Evolutionary conservation across 805 yeast species (phyloP), one percentile per base, ranked within the genome.

Genomic region (Phaffomyces antillensis): DNA sequence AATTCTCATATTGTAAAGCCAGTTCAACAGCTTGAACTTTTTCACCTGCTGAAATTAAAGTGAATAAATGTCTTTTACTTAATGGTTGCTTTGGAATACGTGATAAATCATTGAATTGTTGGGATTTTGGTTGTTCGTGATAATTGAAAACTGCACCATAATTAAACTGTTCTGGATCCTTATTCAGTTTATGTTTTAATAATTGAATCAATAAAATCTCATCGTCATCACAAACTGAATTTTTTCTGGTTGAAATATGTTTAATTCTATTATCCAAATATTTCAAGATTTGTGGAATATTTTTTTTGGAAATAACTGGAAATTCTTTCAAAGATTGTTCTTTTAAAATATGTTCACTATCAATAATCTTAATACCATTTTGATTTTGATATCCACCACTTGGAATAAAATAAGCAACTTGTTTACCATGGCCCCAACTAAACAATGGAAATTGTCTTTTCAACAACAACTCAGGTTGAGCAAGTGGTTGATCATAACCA

Each of bases 391-490:
- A 66, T n/a, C 65, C 63, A 52, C 62, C n/a, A 4, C 47, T 25
- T 32, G 66, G 61, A 37, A 77, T 56, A 45, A 73, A 67, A 33
- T 68, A 67, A 4, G 74, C 71, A 17, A 75, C 55, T 39, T 67
- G 72, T 7, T 65, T 61, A 3, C 77, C 68, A 18, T 64, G 65
- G 25, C 77, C 68, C 84, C 93, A 88, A 46, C 74, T 70, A 59
- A 86, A 83, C 31, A 88, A 58, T 0, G 96, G 95, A 63, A 83
- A 84, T 58, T 86, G 95, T 44, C 84, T 70, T 39, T 66, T 63
- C 23, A 71, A 62, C 42, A 83, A 61, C 23, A 79, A 75, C 42
- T 74, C 75, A 8, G 86, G 83, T 48, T 79, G 63, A 8, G 70
- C 50, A 37, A 56, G 62, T 42, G 52, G 61, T 31, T 33, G 42